Evolutionary conservation across 768 basidiomycete genomes (phyloP).

Genomic region (Podaxis rugospora): DNA sequence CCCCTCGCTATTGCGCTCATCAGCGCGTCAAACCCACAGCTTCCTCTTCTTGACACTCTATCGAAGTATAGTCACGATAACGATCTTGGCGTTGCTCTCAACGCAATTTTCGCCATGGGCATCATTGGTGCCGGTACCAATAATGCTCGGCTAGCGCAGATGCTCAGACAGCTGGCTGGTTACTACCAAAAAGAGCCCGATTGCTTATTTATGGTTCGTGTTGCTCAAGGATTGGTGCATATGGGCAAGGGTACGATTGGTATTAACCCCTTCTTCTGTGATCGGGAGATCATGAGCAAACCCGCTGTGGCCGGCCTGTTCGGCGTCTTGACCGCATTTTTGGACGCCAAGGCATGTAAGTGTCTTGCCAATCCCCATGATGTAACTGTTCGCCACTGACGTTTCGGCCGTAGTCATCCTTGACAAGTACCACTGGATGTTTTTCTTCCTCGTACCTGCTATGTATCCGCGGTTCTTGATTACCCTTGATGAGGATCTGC

Average conservation of each 20-base stretch:
- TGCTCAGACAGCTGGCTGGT: conserved; percentile 95
- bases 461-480: conserved; percentile 99
- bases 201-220: conserved; percentile 92
- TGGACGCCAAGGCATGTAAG: conserved; percentile 90
- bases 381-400: neutral
- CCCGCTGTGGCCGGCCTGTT: conserved; percentile 88
- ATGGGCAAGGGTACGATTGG: conserved; percentile 99
- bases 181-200: conserved; percentile 98
- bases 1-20: conserved; percentile 94
- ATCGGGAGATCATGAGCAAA: conserved; percentile 85
- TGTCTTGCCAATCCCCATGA: conserved; percentile 16
- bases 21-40: conserved; percentile 93
- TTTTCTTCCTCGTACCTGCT: conserved; percentile 91
- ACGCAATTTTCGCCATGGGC: conserved; percentile 99
- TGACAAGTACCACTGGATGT: conserved; percentile 98
- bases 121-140: conserved; percentile 98
- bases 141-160: conserved; percentile 94
- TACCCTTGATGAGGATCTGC: conserved; percentile 89
- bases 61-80: conserved; percentile 99
- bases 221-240: conserved; percentile 95
- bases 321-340: conserved; percentile 87
- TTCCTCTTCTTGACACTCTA: conserved; percentile 91
- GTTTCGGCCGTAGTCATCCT: conserved; percentile 65
- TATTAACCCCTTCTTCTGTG: conserved; percentile 94
- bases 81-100: conserved; percentile 93